A percentile compares a stretch with the other conserved stretches of the same genome.
phyloP scores from a whole-genome alignment of 176 grass and related monocot species.

The Hsuehochloa calcarea region DNA sequence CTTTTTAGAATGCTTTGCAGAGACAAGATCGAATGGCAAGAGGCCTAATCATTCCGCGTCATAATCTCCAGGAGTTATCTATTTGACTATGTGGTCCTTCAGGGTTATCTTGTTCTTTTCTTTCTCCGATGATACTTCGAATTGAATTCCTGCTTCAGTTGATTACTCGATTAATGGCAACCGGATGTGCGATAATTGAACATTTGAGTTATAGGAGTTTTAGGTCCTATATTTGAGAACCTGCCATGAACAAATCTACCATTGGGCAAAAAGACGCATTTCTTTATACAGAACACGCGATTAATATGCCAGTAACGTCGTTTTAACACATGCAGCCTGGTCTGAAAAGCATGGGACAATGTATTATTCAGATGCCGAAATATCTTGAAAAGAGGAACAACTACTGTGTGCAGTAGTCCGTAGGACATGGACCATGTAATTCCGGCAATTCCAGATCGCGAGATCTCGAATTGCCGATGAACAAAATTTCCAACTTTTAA shows the following conservation, averaged over 20 bases:
- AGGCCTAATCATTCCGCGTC: constrained; percentile 34
- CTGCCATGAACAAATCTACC: neutral
- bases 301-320: neutral
- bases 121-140: neutral
- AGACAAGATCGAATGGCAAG: constrained; percentile 30
- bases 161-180: neutral
- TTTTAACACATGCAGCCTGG: constrained; percentile 1
- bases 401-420: neutral
- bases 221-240: neutral
- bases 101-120: neutral
- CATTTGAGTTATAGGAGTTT: neutral
- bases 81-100: constrained; percentile 28
- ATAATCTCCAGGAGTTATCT: constrained; percentile 34
- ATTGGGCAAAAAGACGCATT: neutral
- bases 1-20: neutral
- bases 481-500: no score
- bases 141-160: neutral
- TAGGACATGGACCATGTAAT: constrained; percentile 30
- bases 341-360: constrained; percentile 5
- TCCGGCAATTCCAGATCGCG: constrained; percentile 15
- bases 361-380: constrained; percentile 23
- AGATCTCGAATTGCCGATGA: no score
- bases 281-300: neutral
- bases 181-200: neutral
- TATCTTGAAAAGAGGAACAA: constrained; percentile 30